Evolutionary conservation across 495 filamentous ascomycete genomes (phyloP).

Genomic region (Trypethelium eluteriae): DNA sequence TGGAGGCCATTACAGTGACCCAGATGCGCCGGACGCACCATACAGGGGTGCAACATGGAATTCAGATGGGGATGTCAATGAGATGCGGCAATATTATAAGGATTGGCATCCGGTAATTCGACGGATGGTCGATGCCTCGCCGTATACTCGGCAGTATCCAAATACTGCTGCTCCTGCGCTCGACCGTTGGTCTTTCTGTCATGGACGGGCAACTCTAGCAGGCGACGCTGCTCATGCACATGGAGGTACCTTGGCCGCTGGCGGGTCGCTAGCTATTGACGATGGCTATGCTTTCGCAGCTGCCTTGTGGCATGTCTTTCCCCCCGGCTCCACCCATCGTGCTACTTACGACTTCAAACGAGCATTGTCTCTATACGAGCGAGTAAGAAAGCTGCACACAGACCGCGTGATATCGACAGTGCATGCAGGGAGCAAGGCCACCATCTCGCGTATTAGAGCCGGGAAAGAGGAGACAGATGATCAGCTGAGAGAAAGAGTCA

Average conservation of each 20-base stretch:
- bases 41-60: conserved; percentile 40
- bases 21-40: conserved; percentile 32
- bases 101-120: conserved; percentile 43
- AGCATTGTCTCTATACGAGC: conserved; percentile 38
- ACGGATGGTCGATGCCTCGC: conserved; percentile 39
- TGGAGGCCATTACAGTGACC: conserved; percentile 40
- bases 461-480: conserved; percentile 35
- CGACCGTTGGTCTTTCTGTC: conserved; percentile 39
- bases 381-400: conserved; percentile 40
- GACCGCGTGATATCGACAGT: conserved; percentile 38
- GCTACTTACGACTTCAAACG: conserved; percentile 22
- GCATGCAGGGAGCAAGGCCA: conserved; percentile 35
- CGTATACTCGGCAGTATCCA: conserved; percentile 40
- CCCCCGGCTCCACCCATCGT: conserved; percentile 13
- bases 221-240: conserved; percentile 48
- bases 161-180: conserved; percentile 40
- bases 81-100: conserved; percentile 37
- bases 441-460: conserved; percentile 20
- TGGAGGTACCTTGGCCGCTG: conserved; percentile 45
- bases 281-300: conserved; percentile 33
- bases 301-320: conserved; percentile 21
- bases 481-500: conserved; percentile 36
- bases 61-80: conserved; percentile 35
- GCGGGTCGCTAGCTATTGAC: conserved; percentile 46
- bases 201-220: conserved; percentile 35